These are phyloP conservation scores for Cichorium intybus DNA, from an alignment of 140 eudicot genomes.

Conservation along the genomic window DNA sequence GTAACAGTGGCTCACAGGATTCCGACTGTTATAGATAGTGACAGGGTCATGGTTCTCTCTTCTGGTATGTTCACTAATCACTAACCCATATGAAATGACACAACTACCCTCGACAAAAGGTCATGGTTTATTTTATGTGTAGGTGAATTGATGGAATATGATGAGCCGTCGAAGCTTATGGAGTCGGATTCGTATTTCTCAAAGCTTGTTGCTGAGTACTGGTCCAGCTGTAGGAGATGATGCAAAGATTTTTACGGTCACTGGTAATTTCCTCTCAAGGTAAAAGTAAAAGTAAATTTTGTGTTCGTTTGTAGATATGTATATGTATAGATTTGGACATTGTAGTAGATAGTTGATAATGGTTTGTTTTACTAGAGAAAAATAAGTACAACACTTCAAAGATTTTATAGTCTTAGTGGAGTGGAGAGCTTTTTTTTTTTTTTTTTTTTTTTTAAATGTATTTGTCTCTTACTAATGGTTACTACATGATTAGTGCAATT, in stretches of 20 bases:
- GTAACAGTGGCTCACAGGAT: constrained; percentile 84
- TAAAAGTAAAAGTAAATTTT: neutral
- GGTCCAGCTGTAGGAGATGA: constrained; percentile 57
- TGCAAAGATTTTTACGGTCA: neutral
- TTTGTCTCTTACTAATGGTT: no score
- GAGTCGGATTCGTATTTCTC: constrained; percentile 54
- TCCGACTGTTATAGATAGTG: constrained; percentile 83
- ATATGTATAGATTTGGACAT: neutral
- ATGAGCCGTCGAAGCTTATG: constrained; percentile 68
- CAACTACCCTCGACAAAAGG: neutral
- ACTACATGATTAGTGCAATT: no score
- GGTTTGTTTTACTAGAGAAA: no score
- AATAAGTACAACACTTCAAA: no score
- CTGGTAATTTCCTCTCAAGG: constrained; percentile 7
- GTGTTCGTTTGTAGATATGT: neutral
- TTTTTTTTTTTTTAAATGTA: no score
- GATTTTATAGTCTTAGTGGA: no score
- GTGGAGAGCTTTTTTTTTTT: no score
- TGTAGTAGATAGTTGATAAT: no score
- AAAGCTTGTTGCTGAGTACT: constrained; percentile 69
- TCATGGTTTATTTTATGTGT: constrained; percentile 5
- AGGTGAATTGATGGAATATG: constrained; percentile 72
- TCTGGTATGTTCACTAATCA: constrained; percentile 43
- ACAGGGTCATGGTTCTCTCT: constrained; percentile 82
- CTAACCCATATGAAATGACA: neutral